Evolutionary conservation across 2,329 filamentous ascomycete genomes (phyloP), one percentile per base, ranked within the genome.

Genomic region (Penicillium rolfsii): DNA sequence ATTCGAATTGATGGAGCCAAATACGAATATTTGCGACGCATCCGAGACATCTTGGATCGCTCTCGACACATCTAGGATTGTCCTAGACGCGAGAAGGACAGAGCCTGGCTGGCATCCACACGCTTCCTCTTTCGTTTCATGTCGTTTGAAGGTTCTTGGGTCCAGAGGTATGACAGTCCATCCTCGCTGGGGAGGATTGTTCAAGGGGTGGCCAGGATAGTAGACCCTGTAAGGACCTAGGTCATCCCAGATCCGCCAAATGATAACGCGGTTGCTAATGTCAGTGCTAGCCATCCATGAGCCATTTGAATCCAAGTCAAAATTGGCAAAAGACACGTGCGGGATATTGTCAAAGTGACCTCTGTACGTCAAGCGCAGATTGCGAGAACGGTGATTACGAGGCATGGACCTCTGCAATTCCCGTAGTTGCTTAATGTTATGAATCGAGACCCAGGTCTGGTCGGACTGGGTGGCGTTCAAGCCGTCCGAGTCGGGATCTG

Each of bases 261-360:
- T 67, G 22, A 80, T 71, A 1, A 81, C 75, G 24, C 74, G 73
- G 28, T 85, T 84, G 38, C 77, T 70, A 49, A 89, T 86, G 63
- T 85, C 83, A 11, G 82, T 84, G 57, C 83, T 85, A 30, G 85
- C 71, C 55, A 89, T 80, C 82, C 83, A 87, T 55, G 77, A 76
- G 5, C 83, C 85, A 28, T 80, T 75, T 0, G 80, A 78, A 65
- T 87, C 85, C 43, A 84, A 75, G 16, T 81, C 81, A 40, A 79
- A 85, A 63, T 87, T 87, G 61, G 85, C 80, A 69, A 89, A 88
- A 0, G 80, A 78, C 22, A 89, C 78, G 49, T 78, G 79, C 1
- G 86, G 86, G 19, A 88, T 85, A 65, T 89, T 88, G 8, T 74
- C 68, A 24, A 67, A 69, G 67, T 82, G 80, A 3, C 78, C 79